These are phyloP conservation scores for Ustulina deusta DNA, from an alignment of 2,329 filamentous ascomycete species.

Conservation along the genomic window DNA sequence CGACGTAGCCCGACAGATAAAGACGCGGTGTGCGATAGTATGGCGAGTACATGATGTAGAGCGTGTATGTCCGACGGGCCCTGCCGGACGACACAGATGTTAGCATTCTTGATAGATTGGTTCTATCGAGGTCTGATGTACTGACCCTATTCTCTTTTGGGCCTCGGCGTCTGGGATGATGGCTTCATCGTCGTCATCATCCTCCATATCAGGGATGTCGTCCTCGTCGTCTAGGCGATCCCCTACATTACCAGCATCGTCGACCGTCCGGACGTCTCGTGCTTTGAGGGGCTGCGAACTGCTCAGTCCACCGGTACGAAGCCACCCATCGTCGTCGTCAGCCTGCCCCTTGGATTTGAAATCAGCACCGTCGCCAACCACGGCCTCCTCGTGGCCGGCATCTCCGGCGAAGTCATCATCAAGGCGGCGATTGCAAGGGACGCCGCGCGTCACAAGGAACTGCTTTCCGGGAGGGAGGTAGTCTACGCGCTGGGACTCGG, in stretches of 20 bases:
- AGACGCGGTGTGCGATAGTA: slow-evolving; percentile 97
- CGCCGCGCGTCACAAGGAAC: slow-evolving; percentile 92
- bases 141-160: slow-evolving; percentile 61
- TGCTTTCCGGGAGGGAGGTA: slow-evolving; percentile 92
- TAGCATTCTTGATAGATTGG: slow-evolving; percentile 15
- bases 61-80: slow-evolving; percentile 90
- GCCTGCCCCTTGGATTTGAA: slow-evolving; percentile 64
- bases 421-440: slow-evolving; percentile 90
- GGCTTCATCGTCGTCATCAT: slow-evolving; percentile 94
- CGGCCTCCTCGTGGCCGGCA: slow-evolving; percentile 85
- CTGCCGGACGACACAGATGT: slow-evolving; percentile 58
- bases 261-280: slow-evolving; percentile 86
- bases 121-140: slow-evolving; percentile 19
- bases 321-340: slow-evolving; percentile 85
- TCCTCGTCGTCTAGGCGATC: slow-evolving; percentile 78
- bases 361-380: slow-evolving; percentile 83
- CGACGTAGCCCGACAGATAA: slow-evolving; percentile 91
- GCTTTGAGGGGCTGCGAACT: slow-evolving; percentile 81
- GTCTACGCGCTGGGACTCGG: slow-evolving; percentile 79
- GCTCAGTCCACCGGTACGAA: slow-evolving; percentile 84
- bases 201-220: slow-evolving; percentile 98
- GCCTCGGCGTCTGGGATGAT: slow-evolving; percentile 83
- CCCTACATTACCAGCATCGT: slow-evolving; percentile 87
- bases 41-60: slow-evolving; percentile 98
- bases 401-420: slow-evolving; percentile 94